Evolutionary conservation across 2,329 filamentous ascomycete genomes (phyloP), one percentile per base, ranked within the genome.

Genomic region (Talaromyces pinophilus): DNA sequence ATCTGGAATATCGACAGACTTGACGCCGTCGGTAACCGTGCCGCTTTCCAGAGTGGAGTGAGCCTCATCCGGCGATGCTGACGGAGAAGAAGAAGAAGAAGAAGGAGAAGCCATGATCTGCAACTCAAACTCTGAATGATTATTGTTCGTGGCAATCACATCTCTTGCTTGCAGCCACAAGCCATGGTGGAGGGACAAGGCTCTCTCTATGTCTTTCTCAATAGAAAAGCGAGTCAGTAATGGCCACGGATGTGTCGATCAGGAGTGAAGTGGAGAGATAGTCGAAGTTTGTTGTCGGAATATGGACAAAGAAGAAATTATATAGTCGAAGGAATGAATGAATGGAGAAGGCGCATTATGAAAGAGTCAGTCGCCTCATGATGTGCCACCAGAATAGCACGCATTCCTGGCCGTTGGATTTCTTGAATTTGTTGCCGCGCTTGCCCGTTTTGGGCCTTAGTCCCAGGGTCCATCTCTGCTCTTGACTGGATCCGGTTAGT

Each of bases 141-240:
- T n/a, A 57, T 55, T 3, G 52, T 35, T 55, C 8, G 28, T 55
- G 30, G 52, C 50, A 35, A 57, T 57, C 54, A 57, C 33, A 57
- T 57, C 33, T 22, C 19, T 38, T 57, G 33, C 33, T 38, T 22
- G 19, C 30, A 38, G 54, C 54, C n/a, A 40, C 54, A 40, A 40
- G 54, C 54, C 33, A 57, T 30, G 1, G 30, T 6, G 17, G 17
- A 38, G 33, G 48, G 33, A 40, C 54, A 38, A 22, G 5, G 33
- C 54, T 25, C n/a, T 38, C 30, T 19, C 5, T 11, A 13, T 17
- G 4, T 54, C 48, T n/a, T 30, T 11, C 33, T 38, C 30, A 38
- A 40, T 40, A 57, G 50, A 38, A 22, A 25, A 8, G 10, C 54
- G 54, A 57, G 54, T 57, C 30, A 57, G 30, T 13, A 57, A 3